Evolutionary conservation across 139 green algal genomes (phyloP).

Genomic region (Picochlorum sp.): DNA sequence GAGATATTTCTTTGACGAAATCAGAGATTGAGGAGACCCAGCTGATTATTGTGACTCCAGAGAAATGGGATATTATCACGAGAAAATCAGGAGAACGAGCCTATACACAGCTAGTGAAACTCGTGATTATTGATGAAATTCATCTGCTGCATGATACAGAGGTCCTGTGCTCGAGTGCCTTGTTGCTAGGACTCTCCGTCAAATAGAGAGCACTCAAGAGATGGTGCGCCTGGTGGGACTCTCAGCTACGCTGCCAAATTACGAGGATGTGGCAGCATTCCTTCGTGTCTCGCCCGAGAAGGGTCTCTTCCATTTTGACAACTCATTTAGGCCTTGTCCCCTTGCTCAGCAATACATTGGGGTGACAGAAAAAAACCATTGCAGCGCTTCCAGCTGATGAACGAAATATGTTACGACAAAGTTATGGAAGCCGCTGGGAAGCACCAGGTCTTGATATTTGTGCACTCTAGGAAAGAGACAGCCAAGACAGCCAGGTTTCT

Average conservation of each 20-base stretch:
- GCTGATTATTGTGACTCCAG: conserved; percentile 96
- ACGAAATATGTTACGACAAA: conserved; percentile 98
- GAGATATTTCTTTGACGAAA: conserved; percentile 83
- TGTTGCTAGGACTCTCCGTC: conserved; percentile 85
- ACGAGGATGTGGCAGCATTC: conserved; percentile 90
- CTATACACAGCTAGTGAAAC: conserved; percentile 84
- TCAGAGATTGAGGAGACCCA: conserved; percentile 86
- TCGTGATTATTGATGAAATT: conserved; percentile 98
- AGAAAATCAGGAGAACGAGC: conserved; percentile 79
- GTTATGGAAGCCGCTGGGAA: conserved; percentile 83
- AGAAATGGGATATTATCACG: conserved; percentile 99
- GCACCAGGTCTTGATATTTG: conserved; percentile 96
- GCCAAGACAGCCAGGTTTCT: conserved; percentile 89
- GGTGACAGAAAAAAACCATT: conserved; percentile 92
- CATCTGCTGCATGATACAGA: conserved; percentile 94
- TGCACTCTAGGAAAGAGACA: conserved; percentile 97
- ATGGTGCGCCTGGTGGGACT: conserved; percentile 91
- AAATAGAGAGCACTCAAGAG: conserved; percentile 81
- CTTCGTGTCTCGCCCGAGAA: conserved; percentile 81
- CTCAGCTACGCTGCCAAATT: conserved; percentile 96
- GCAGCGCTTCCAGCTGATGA: conserved; percentile 97
- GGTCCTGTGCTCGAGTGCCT: conserved; percentile 94
- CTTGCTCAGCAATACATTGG: conserved; percentile 96
- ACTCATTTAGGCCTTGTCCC: conserved; percentile 84
- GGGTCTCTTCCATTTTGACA: conserved; percentile 97